Evolutionary conservation across 805 yeast genomes (phyloP).

Genomic region (Barnettozyma populi): DNA sequence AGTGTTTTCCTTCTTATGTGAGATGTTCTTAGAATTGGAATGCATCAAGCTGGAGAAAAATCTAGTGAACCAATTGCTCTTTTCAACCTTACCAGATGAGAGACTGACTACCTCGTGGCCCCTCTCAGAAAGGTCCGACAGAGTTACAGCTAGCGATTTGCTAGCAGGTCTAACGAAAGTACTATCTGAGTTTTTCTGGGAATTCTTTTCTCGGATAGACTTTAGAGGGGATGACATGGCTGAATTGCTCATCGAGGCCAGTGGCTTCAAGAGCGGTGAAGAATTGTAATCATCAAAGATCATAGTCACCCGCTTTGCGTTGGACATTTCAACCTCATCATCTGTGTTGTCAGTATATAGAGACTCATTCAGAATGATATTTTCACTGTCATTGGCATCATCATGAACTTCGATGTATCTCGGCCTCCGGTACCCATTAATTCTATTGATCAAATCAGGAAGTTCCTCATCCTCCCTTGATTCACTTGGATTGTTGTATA

Average conservation of each 20-base stretch:
- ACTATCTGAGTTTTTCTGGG: constrained; percentile 14
- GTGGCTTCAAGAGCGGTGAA: constrained; percentile 1
- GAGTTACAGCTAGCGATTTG: constrained; percentile 14
- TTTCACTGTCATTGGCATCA: constrained; percentile 14
- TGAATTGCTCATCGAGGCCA: constrained; percentile 3
- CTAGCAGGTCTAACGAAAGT: constrained; percentile 13
- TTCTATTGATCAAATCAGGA: constrained; percentile 9
- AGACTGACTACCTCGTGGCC: constrained; percentile 4
- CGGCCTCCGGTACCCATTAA: constrained; percentile 14
- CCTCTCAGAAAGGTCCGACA: constrained; percentile 14
- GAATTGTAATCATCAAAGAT: constrained; percentile 21
- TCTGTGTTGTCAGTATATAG: constrained; percentile 23
- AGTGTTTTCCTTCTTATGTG: constrained; percentile 9
- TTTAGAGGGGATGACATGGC: constrained; percentile 19
- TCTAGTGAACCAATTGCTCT: constrained; percentile 35
- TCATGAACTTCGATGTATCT: constrained; percentile 11
- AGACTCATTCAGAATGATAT: constrained; percentile 19
- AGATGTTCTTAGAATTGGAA: constrained; percentile 12
- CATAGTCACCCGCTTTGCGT: constrained; percentile 25
- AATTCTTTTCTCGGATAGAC: constrained; percentile 19
- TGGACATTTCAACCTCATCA: constrained; percentile 18
- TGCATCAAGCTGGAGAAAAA: constrained; percentile 27
- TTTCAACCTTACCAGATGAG: constrained; percentile 22
- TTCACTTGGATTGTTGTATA: constrained; percentile 19
- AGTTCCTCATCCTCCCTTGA: constrained; percentile 14